Evolutionary conservation across 257 asterid genomes (phyloP).

Genomic region (Penstemon davidsonii): DNA sequence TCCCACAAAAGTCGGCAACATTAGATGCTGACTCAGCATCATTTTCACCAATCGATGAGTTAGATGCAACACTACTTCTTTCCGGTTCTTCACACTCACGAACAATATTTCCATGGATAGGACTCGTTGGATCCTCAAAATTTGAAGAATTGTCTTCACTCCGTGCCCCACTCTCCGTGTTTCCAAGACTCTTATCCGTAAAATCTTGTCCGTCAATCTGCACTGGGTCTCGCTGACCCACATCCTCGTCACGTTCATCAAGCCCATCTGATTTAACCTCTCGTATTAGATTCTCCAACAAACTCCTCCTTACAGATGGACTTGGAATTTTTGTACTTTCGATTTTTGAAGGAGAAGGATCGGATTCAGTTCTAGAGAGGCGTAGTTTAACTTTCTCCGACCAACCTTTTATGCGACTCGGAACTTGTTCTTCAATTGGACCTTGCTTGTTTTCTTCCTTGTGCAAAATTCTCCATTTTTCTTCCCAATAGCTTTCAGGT

Average conservation of each 20-base stretch:
- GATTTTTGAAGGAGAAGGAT: conserved; percentile 49
- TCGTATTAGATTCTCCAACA: conserved; percentile 62
- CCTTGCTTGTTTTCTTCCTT: conserved; percentile 54
- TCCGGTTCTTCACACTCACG: conserved; percentile 41
- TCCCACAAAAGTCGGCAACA: conserved; percentile 17
- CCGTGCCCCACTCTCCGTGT: conserved; percentile 34
- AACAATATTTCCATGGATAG: conserved; percentile 36
- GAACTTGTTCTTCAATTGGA: conserved; percentile 31
- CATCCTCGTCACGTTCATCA: conserved; percentile 29
- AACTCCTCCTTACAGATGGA: conserved; percentile 62
- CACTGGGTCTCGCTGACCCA: conserved; percentile 31
- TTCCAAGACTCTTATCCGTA: conserved; percentile 30
- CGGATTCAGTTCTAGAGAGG: conserved; percentile 66
- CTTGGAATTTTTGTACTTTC: conserved; percentile 40
- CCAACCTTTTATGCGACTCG: conserved; percentile 57
- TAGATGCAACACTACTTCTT: conserved; percentile 66
- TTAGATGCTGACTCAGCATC: conserved; percentile 24
- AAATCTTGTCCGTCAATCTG: conserved; percentile 5
- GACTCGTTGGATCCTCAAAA: conserved; percentile 51
- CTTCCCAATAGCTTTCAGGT: conserved; percentile 93
- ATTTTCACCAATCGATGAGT: conserved; percentile 46
- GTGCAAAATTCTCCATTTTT: conserved; percentile 81
- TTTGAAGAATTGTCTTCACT: conserved; percentile 54
- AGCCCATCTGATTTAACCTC: conserved; percentile 63
- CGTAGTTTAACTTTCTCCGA: conserved; percentile 59